These are phyloP conservation scores for Phaffomyces thermotolerans DNA, from an alignment of 805 yeast species.

Conservation along the genomic window DNA sequence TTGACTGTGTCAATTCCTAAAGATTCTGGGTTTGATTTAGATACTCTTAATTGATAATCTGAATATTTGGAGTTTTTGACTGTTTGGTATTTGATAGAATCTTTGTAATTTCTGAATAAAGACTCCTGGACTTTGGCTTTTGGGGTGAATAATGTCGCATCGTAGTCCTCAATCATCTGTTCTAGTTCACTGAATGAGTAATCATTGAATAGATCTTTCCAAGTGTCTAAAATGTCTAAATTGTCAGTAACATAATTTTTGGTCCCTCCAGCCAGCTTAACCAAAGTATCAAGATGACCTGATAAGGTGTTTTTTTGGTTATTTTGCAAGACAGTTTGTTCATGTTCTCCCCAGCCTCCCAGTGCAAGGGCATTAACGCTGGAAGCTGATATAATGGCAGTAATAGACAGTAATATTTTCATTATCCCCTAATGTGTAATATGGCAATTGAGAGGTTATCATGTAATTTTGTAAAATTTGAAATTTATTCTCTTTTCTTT, in stretches of 20 bases:
- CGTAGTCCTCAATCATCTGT: slow-evolving; percentile 8
- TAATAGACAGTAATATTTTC: not conserved
- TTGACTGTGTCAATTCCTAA: slow-evolving; percentile 75
- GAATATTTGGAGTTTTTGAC: slow-evolving; percentile 5
- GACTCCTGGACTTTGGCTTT: slow-evolving; percentile 11
- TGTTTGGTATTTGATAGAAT: not conserved
- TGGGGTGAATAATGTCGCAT: slow-evolving; percentile 10
- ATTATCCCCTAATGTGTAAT: not conserved
- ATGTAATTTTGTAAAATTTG: not conserved
- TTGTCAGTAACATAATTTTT: slow-evolving; percentile 5
- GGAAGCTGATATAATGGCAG: not conserved
- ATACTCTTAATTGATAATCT: slow-evolving; percentile 15
- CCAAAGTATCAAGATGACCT: not conserved
- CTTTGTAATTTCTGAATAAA: not conserved
- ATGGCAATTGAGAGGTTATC: not conserved
- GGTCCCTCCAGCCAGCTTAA: slow-evolving; percentile 1
- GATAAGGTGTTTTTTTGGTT: not conserved
- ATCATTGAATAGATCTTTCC: slow-evolving; percentile 31
- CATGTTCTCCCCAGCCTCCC: not conserved
- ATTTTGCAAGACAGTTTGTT: not conserved
- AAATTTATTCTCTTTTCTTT: too few relatives aligned
- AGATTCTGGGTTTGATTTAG: slow-evolving; percentile 29
- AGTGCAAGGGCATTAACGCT: not conserved
- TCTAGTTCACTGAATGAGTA: slow-evolving; percentile 12
- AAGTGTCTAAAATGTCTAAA: slow-evolving; percentile 11